phyloP scores from a whole-genome alignment of 2,329 filamentous ascomycete species.

The Pestalotiopsis sp. region DNA sequence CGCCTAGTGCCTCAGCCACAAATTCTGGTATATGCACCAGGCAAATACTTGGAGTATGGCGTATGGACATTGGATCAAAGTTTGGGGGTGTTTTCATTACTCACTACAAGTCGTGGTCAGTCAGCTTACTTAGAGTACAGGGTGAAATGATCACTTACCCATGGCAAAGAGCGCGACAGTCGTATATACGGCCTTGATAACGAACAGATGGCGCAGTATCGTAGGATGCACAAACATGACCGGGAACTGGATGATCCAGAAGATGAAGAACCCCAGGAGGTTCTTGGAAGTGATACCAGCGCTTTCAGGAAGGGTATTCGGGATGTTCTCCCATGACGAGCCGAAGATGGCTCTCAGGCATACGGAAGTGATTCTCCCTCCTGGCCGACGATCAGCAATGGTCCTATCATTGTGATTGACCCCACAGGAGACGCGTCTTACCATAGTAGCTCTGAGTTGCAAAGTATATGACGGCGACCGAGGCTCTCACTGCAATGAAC shows the following conservation, averaged over 20 bases:
- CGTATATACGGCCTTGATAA: conserved; percentile 42
- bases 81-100: not conserved
- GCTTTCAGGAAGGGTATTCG: conserved; percentile 46
- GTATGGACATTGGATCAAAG: not conserved
- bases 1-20: not conserved
- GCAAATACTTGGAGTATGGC: not conserved
- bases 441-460: conserved; percentile 37
- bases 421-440: not conserved
- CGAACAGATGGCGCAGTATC: conserved; percentile 47
- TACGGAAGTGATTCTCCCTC: conserved; percentile 31
- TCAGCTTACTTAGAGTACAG: not conserved
- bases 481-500: conserved; percentile 36
- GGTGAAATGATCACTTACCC: not conserved
- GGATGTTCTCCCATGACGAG: conserved; percentile 37
- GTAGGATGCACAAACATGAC: conserved; percentile 50
- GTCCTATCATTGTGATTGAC: not conserved
- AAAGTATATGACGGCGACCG: conserved; percentile 40
- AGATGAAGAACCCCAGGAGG: conserved; percentile 55
- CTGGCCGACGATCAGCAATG: not conserved
- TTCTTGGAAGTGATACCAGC: conserved; percentile 52
- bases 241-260: conserved; percentile 55
- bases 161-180: conserved; percentile 37
- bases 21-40: not conserved
- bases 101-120: not conserved
- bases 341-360: conserved; percentile 40